Conservation (phyloP, 306 rosid species). For the Acacia melanoxylon region DNA sequence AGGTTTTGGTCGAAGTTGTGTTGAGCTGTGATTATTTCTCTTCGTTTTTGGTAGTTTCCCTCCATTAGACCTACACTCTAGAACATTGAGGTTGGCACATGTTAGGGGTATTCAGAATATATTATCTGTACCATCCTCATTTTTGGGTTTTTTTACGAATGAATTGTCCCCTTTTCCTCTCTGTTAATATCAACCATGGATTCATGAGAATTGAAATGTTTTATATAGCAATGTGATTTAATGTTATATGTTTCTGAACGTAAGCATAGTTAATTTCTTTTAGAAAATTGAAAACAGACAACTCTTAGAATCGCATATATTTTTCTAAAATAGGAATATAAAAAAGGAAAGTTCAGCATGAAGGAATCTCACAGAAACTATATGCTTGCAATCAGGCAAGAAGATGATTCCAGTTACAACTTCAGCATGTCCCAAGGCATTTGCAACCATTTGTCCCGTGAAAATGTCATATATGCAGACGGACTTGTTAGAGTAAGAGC, state of each 20-base stretch:
- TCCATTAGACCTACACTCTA: too few relatives aligned
- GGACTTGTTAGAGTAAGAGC: slow-evolving; percentile 76
- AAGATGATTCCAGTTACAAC: slow-evolving; percentile 77
- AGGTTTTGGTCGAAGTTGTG: too few relatives aligned
- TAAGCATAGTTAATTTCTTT: slow-evolving; percentile 1
- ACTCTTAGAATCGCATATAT: slow-evolving; percentile 12
- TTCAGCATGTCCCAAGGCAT: slow-evolving; percentile 77
- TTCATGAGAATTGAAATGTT: neutral
- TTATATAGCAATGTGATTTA: neutral
- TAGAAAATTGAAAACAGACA: slow-evolving; percentile 8
- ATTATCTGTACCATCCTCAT: neutral
- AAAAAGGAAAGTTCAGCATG: slow-evolving; percentile 18
- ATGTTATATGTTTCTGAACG: slow-evolving; percentile 3
- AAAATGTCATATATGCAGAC: slow-evolving; percentile 61
- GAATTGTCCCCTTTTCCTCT: neutral
- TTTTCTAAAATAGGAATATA: neutral
- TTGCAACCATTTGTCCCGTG: slow-evolving; percentile 67
- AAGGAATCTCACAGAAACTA: slow-evolving; percentile 63
- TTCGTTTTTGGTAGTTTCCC: too few relatives aligned
- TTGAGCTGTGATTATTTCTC: too few relatives aligned
- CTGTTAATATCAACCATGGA: neutral
- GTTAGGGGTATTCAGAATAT: neutral
- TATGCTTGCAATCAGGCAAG: slow-evolving; percentile 77
- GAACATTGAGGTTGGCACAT: neutral
- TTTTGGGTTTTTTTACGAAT: neutral